These are phyloP conservation scores for Paraphaeosphaeria sporulosa DNA, from an alignment of 2,329 filamentous ascomycete species.

Conservation along the genomic window DNA sequence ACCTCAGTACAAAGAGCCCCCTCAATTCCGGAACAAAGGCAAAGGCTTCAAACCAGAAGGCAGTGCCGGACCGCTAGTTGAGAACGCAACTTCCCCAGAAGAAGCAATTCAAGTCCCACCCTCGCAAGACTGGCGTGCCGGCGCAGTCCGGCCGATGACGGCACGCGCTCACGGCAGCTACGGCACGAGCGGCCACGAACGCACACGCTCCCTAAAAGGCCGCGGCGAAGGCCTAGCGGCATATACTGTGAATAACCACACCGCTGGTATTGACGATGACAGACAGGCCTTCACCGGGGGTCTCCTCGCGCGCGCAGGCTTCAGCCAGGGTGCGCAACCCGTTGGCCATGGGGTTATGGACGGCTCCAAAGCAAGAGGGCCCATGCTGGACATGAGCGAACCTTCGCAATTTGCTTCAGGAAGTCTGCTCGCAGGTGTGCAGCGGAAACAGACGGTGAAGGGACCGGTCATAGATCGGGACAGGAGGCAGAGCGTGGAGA, in stretches of 20 bases:
- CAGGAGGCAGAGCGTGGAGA: conserved; percentile 32
- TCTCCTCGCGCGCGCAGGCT: conserved; percentile 51
- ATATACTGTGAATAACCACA: conserved; percentile 45
- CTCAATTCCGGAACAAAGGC: conserved; percentile 63
- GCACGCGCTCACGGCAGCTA: conserved; percentile 37
- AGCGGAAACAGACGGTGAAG: conserved; percentile 35
- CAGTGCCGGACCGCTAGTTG: conserved; percentile 53
- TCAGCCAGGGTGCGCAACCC: conserved; percentile 48
- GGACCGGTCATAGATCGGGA: conserved; percentile 50
- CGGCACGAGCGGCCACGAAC: conserved; percentile 39
- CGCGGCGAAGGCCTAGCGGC: conserved; percentile 43
- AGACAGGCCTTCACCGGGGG: conserved; percentile 54
- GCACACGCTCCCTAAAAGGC: conserved; percentile 44
- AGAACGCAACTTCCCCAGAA: conserved; percentile 55
- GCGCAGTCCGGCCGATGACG: conserved; percentile 29
- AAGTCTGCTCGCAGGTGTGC: conserved; percentile 57
- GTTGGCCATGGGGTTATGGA: conserved; percentile 56
- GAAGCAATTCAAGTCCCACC: conserved; percentile 53
- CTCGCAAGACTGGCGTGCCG: conserved; percentile 54
- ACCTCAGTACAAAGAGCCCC: conserved; percentile 69
- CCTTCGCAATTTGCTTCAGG: conserved; percentile 54
- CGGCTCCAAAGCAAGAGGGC: conserved; percentile 53
- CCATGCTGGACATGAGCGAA: conserved; percentile 54
- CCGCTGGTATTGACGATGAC: conserved; percentile 38
- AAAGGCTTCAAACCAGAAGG: conserved; percentile 56